Evolutionary conservation across 2,329 filamentous ascomycete species (phyloP), one percentile per base, ranked within the genome.

Genomic region (Calonectria fujianensis): DNA sequence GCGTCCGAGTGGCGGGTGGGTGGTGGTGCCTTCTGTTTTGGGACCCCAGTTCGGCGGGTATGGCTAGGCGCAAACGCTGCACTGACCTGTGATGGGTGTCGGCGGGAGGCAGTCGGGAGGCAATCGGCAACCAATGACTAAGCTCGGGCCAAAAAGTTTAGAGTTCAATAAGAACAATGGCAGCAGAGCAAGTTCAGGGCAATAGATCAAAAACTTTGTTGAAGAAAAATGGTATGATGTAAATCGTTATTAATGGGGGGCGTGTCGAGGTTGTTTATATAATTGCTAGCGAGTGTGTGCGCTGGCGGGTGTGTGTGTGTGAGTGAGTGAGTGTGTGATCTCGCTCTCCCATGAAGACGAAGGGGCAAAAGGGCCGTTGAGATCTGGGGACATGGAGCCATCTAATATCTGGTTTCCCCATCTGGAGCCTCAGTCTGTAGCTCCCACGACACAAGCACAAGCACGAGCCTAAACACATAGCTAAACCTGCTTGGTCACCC

Each of bases 331-430:
- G 70, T 59, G 51, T 65, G 66, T 31, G 41, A 70, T 31, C 32
- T 48, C 59, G 48, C 48, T 48, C 39, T 59, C 48, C 39, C 50
- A 48, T 63, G 72, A 45, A 27, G 67, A 74, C 29, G 67, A 59
- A 31, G 41, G 52, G 50, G 48, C 24, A 35, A 54, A 67, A 67
- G 24, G 13, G 35, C 51, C 27, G 67, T 70, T 70, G 67, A 63
- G 67, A 74, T 74, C 61, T 70, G 67, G 72, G 72, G 67, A 70
- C 51, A 59, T 29, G 59, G 67, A 61, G 67, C 32, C 67, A 67
- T 74, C 72, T 70, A 73, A 74, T 74, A 74, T 74, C 72, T 67
- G 6, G 50, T 70, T 54, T 35, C 39, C 51, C 39, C 59, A 64
- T 57, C 66, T 45, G 29, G 57, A 71, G 48, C 72, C 63, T 45